Percentiles rank a stretch among this genome's conserved stretches.
These are phyloP conservation scores for Inga laurina DNA, from an alignment of 306 rosid species.

Conservation along the genomic window DNA sequence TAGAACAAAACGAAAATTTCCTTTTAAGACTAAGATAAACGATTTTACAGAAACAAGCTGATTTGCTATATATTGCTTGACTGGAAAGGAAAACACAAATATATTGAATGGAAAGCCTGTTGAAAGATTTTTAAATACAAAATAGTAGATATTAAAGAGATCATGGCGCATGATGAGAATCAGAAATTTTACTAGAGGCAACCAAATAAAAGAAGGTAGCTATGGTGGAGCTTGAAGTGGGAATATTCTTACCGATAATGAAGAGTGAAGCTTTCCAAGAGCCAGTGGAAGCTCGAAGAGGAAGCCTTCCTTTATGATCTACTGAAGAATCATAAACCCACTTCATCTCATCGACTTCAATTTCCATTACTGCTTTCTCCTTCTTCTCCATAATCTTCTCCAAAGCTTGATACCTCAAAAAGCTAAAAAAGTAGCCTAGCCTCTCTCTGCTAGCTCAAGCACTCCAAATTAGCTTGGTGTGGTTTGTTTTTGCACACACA, in stretches of 20 bases:
- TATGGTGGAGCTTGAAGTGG: background rate
- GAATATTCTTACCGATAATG: constrained; percentile 48
- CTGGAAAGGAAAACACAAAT: background rate
- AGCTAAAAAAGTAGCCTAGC: background rate
- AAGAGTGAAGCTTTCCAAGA: constrained; percentile 71
- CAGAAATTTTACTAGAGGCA: background rate
- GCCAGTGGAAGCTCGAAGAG: constrained; percentile 71
- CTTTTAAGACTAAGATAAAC: background rate
- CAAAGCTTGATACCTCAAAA: background rate
- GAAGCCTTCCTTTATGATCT: constrained; percentile 55
- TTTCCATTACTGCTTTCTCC: background rate
- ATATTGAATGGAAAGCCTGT: background rate
- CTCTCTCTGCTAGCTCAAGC: background rate
- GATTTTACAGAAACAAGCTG: background rate
- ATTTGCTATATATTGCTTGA: background rate
- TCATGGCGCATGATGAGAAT: background rate
- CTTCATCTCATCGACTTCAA: constrained; percentile 31
- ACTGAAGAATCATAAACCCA: constrained; percentile 68
- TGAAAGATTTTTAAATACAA: background rate
- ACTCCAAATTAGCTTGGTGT: background rate
- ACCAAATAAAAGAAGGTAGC: background rate
- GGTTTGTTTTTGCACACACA: constrained; percentile 20
- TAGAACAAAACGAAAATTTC: background rate
- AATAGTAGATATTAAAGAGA: background rate
- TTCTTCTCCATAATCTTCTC: constrained; percentile 39